Evolutionary conservation across 257 asterid genomes (phyloP), one percentile per base, ranked within the genome.

Genomic region (Ehretia macrophylla): DNA sequence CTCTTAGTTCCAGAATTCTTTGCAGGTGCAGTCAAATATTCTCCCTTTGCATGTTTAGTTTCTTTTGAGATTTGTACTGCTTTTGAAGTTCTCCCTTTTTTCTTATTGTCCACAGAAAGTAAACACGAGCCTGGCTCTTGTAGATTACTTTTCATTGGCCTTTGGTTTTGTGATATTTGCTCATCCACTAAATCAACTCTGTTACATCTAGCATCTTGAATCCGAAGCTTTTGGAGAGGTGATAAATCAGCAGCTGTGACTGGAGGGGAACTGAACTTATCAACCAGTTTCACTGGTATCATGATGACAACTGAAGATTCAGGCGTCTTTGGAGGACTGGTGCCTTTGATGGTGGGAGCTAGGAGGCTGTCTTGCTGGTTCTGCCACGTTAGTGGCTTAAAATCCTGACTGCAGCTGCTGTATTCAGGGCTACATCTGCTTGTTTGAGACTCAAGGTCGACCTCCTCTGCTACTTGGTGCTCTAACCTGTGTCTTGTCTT

Each of bases 401-500:
- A 51, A 59, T 38, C 66, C 65, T 73, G 72, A 17, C 67, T 64
- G 14, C 60, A 45, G 63, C 54, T 66, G 50, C 72, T 58, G 40
- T 64, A 54, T 27, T 66, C 74, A 32, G 45, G 64, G 56, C 57
- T 66, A 37, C 70, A 45, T 62, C 66, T 67, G 68, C 71, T 65
- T 38, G 67, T 57, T 55, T 73, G 79, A 32, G 72, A 57, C 59
- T 71, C 63, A 65, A 64, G 57, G 53, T 71, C 81, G 55, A 65
- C 60, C 35, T 77, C 59, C 45, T 76, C 81, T 49, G 55, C 81
- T 55, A 56, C 74, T 73, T 72, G 75, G 60, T 60, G 73, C 58
- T 78, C 87, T 72, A 79, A 38, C 66, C 69, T 77, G 40, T 55
- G 81, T 75, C 81, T 75, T 38, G 94, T 85, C 75, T 83, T 86